Evolutionary conservation across 768 basidiomycete genomes (phyloP).

Genomic region (Agaricus subrufescens): DNA sequence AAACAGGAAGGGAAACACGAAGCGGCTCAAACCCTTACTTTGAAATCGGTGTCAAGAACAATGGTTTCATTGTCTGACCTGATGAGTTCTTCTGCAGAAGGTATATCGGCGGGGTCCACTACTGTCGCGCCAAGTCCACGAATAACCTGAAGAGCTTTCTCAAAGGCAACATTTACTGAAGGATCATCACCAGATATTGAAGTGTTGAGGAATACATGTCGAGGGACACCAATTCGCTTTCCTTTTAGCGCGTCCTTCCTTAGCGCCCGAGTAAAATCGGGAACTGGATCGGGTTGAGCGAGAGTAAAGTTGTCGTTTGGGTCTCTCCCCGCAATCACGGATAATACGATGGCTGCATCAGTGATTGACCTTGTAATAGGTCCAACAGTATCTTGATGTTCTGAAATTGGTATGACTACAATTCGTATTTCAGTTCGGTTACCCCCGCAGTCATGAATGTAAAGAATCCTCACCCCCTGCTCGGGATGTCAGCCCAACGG

Average conservation of each 20-base stretch:
- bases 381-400: conserved; percentile 55
- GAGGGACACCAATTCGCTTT: conserved; percentile 51
- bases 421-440: not conserved
- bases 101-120: conserved; percentile 60
- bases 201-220: conserved; percentile 31
- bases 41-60: conserved; percentile 55
- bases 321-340: conserved; percentile 52
- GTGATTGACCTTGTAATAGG: conserved; percentile 49
- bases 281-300: conserved; percentile 45
- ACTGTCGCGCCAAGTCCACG: conserved; percentile 42
- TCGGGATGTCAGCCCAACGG: conserved; percentile 53
- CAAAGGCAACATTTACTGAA: conserved; percentile 33
- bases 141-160: conserved; percentile 32
- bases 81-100: conserved; percentile 46
- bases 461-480: conserved; percentile 40
- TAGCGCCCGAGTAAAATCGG: conserved; percentile 53
- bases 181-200: conserved; percentile 28
- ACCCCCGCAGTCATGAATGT: not conserved
- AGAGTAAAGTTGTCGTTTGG: conserved; percentile 51
- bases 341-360: conserved; percentile 52
- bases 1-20: not conserved
- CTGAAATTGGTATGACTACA: conserved; percentile 52
- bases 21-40: conserved; percentile 29
- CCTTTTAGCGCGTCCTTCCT: conserved; percentile 42
- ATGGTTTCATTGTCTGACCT: conserved; percentile 48